A percentile compares a stretch with the other conserved stretches of the same genome.
Evolutionary conservation across 352 stramenopile species (phyloP).

Genomic region (Blastocystis hominis): DNA sequence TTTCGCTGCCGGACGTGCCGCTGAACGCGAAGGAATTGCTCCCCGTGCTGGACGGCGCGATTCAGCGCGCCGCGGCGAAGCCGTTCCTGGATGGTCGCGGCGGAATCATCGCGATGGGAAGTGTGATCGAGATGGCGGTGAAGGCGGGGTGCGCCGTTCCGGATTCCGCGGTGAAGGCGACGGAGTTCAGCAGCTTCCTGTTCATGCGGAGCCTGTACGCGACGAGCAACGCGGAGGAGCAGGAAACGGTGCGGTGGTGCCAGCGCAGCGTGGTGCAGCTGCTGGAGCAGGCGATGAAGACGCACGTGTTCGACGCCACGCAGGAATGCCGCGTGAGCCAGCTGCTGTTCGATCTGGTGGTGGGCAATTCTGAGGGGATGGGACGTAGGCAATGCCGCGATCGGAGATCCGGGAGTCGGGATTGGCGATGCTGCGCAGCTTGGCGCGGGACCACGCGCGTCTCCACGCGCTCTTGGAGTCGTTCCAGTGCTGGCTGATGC

Average conservation of each 20-base stretch:
- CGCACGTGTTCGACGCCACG: not conserved
- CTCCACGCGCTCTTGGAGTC: not conserved
- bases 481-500: conserved; percentile 9
- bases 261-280: not conserved
- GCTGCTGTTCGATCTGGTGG: not conserved
- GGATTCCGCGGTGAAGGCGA: not conserved
- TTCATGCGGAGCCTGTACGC: not conserved
- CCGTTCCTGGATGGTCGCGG: conserved; percentile 18
- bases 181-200: conserved; percentile 8
- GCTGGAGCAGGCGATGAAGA: not conserved
- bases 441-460: not conserved
- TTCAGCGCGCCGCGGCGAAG: not conserved
- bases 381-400: not conserved
- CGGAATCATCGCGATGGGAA: not conserved
- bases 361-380: not conserved
- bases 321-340: not conserved
- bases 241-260: not conserved
- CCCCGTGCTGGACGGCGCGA: not conserved
- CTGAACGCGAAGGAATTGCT: not conserved
- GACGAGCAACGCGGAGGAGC: not conserved
- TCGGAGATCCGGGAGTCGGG: not conserved
- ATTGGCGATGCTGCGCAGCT: not conserved
- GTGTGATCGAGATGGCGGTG: not conserved
- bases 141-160: not conserved
- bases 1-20: not conserved